These are phyloP conservation scores for Mayamaea pseudoterrestris DNA, from an alignment of 108 stramenopile genomes.

Conservation along the genomic window DNA sequence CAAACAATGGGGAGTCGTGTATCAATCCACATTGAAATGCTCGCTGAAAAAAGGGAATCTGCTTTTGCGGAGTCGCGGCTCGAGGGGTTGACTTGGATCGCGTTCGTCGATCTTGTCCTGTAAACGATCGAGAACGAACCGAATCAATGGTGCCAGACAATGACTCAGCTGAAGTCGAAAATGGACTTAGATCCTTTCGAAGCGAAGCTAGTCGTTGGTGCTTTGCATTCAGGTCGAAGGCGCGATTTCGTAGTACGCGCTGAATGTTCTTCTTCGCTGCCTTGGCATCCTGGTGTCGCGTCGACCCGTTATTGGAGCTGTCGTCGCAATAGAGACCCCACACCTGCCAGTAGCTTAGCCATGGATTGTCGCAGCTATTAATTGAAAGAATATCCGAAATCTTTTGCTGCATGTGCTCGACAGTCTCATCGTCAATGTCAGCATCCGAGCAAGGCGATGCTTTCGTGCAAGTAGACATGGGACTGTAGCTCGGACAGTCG, in stretches of 20 bases:
- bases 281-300: neutral
- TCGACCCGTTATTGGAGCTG: constrained; percentile 1
- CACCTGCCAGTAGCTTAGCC: constrained; percentile 10
- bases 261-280: constrained; percentile 11
- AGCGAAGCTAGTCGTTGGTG: constrained; percentile 12
- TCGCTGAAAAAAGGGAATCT: no score
- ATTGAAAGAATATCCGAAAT: constrained; percentile 1
- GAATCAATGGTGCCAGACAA: constrained; percentile 1
- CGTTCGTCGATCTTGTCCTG: constrained; percentile 10
- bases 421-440: no score
- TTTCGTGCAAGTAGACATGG: no score
- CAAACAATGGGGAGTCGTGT: neutral
- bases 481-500: neutral
- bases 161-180: constrained; percentile 8
- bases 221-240: constrained; percentile 11
- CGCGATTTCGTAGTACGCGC: constrained; percentile 12
- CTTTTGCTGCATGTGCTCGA: neutral
- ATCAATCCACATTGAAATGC: no score
- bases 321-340: constrained; percentile 9
- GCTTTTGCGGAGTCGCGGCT: no score
- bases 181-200: constrained; percentile 19
- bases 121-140: constrained; percentile 15
- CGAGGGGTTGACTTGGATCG: neutral
- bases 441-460: no score
- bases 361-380: neutral